Conservation (phyloP, 305 asterid genomes). For the Solanum chacoense region DNA sequence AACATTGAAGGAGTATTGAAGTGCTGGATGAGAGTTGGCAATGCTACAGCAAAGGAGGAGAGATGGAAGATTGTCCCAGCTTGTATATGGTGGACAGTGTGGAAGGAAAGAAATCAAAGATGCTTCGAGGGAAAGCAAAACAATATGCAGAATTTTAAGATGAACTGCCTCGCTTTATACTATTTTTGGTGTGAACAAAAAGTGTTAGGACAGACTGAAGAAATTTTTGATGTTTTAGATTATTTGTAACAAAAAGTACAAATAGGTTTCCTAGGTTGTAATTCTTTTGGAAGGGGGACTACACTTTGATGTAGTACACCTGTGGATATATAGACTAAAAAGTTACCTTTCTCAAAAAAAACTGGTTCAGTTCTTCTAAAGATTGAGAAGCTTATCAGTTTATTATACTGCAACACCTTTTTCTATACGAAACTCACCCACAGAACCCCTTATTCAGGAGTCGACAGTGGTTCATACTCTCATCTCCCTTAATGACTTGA, state of each 20-base stretch:
- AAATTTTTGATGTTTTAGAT: neutral
- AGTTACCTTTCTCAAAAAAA: neutral
- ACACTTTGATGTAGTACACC: neutral
- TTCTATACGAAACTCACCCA: neutral
- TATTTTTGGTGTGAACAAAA: neutral
- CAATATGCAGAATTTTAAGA: neutral
- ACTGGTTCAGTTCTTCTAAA: neutral
- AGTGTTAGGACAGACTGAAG: neutral
- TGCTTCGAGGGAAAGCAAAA: neutral
- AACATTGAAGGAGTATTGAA: too few species aligned
- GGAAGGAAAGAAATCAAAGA: neutral
- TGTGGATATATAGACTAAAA: neutral
- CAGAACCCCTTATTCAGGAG: neutral
- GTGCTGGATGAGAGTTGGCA: neutral
- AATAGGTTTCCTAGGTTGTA: neutral
- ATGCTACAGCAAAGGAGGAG: neutral
- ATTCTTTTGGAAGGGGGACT: neutral
- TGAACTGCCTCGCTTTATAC: neutral
- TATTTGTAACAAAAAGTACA: neutral
- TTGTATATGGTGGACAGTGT: neutral
- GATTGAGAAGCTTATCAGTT: neutral
- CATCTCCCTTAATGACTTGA: neutral
- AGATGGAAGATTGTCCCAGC: neutral
- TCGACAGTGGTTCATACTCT: neutral
- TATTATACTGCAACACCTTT: neutral